A percentile compares a stretch with the other conserved stretches of the same genome.
Evolutionary conservation across 1,139 yeast species (phyloP).

Genomic region (Diutina mesorugosa): DNA sequence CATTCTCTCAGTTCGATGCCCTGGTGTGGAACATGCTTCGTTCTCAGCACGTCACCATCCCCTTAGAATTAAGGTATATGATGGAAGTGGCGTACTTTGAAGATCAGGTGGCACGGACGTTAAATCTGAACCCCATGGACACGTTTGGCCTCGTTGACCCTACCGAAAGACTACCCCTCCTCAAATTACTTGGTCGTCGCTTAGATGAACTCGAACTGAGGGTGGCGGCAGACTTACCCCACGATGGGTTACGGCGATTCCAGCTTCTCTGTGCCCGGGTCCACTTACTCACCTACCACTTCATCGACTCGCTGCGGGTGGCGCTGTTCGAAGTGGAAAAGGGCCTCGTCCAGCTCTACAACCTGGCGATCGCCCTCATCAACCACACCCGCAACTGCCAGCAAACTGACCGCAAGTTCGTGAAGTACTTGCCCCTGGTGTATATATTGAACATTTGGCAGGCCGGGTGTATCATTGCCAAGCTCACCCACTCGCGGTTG

Average conservation of each 20-base stretch:
- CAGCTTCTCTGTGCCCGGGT: constrained; percentile 63
- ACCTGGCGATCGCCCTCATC: constrained; percentile 62
- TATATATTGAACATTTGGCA: constrained; percentile 81
- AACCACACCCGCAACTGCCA: constrained; percentile 56
- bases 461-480: constrained; percentile 74
- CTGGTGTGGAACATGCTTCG: constrained; percentile 1
- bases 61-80: constrained; percentile 56
- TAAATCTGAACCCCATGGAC: constrained; percentile 62
- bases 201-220: constrained; percentile 62
- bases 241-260: constrained; percentile 57
- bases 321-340: constrained; percentile 53
- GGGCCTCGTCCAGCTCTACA: constrained; percentile 67
- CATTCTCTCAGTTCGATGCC: constrained; percentile 56
- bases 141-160: constrained; percentile 55
- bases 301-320: constrained; percentile 49
- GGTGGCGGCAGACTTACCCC: constrained; percentile 10
- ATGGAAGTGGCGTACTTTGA: constrained; percentile 75
- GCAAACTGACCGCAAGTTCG: constrained; percentile 44
- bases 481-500: constrained; percentile 64
- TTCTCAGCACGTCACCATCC: constrained; percentile 22
- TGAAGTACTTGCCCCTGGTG: constrained; percentile 74
- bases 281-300: constrained; percentile 69
- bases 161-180: constrained; percentile 58
- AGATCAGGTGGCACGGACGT: constrained; percentile 68
- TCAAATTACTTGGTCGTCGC: constrained; percentile 58